Evolutionary conservation across 202 grass and related monocot species (phyloP).

Genomic region (Setaria viridis): DNA sequence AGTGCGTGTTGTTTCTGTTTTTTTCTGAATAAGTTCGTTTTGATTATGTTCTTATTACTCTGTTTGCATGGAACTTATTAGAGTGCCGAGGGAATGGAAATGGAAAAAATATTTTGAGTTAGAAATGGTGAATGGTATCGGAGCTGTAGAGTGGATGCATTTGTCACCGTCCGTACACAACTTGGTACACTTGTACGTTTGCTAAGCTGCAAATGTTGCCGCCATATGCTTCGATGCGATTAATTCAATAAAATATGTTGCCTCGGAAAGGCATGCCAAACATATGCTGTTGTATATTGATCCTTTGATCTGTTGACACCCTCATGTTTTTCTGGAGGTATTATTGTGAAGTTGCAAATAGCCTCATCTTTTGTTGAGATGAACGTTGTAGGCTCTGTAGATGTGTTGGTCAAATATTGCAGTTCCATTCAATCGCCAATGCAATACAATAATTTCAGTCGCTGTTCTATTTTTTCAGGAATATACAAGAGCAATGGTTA

Average conservation of each 20-base stretch:
- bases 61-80: neutral
- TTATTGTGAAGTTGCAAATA: neutral
- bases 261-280: neutral
- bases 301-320: neutral
- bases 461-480: slow-evolving; percentile 49
- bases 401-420: neutral
- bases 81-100: neutral
- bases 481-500: slow-evolving; percentile 89
- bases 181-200: neutral
- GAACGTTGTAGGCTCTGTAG: neutral
- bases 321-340: neutral
- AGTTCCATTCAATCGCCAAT: slow-evolving; percentile 22
- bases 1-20: slow-evolving; percentile 46
- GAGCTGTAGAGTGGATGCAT: neutral
- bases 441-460: slow-evolving; percentile 3
- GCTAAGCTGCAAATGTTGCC: neutral
- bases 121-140: neutral
- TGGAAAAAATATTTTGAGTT: neutral
- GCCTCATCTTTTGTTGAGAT: slow-evolving; percentile 25
- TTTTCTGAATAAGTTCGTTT: neutral
- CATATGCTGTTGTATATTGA: neutral
- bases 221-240: neutral
- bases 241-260: neutral
- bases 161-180: slow-evolving; percentile 14
- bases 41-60: slow-evolving; percentile 2